A percentile compares a stretch with the other conserved stretches of the same genome.
Conservation (phyloP, 208 protist species). For the Trypanosoma brucei region DNA sequence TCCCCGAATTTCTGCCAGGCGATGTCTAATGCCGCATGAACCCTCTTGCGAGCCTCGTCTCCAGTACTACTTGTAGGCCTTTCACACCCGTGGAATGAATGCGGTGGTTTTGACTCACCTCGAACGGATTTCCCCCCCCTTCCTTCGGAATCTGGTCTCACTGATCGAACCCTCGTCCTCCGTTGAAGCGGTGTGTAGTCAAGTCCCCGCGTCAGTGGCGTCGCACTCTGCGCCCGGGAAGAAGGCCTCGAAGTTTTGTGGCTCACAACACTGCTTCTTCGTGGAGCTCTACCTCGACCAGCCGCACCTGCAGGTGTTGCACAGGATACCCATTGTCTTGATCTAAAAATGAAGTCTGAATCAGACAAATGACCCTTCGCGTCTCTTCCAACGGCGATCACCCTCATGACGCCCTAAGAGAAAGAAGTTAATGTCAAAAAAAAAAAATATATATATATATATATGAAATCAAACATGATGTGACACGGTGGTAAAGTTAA, state of each 20-base stretch:
- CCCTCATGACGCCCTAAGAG: background rate
- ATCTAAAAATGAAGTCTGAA: background rate
- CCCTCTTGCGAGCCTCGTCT: background rate
- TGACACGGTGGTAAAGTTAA: too few relatives aligned
- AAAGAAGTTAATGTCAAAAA: too few relatives aligned
- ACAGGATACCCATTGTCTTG: background rate
- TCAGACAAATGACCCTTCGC: background rate
- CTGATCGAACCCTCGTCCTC: too few relatives aligned
- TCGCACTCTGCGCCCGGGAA: background rate
- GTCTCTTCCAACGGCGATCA: background rate
- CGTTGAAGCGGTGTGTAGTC: too few relatives aligned
- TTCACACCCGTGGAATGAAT: background rate
- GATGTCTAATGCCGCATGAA: slow-evolving; percentile 1
- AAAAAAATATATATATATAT: too few relatives aligned
- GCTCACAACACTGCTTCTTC: background rate
- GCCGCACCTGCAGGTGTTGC: background rate
- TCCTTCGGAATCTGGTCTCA: too few relatives aligned
- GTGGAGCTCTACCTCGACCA: background rate
- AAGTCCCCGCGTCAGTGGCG: background rate
- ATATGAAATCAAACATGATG: too few relatives aligned
- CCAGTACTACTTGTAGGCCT: background rate
- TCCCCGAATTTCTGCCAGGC: slow-evolving; percentile 25
- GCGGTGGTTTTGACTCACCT: too few relatives aligned
- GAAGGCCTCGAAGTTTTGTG: background rate
- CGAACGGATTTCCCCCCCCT: too few relatives aligned